A percentile compares a stretch with the other conserved stretches of the same genome.
These are phyloP conservation scores for Trebouxia sp. DNA, from an alignment of 139 green algal genomes.

Conservation along the genomic window DNA sequence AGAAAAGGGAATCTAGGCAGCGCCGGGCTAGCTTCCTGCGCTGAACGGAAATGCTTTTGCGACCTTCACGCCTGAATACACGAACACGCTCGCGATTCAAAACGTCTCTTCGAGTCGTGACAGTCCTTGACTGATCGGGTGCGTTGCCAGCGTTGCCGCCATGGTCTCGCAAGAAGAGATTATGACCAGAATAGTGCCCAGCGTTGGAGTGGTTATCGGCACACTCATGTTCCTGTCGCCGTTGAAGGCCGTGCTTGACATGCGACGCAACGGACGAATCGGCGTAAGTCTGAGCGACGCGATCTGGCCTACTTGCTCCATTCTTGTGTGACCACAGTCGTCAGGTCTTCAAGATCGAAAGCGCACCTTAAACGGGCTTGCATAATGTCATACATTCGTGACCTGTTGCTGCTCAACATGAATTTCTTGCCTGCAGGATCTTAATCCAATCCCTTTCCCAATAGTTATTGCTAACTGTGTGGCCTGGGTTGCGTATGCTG, in stretches of 20 bases:
- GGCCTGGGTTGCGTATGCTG: slow-evolving; percentile 60
- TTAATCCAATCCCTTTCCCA: slow-evolving; percentile 70
- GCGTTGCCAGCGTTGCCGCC: too few species aligned
- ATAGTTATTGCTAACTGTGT: slow-evolving; percentile 58
- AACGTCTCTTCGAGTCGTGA: too few species aligned
- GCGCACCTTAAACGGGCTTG: too few species aligned
- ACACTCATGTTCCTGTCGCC: slow-evolving; percentile 14
- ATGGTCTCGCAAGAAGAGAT: background rate
- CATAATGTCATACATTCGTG: background rate
- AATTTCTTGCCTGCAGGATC: too few species aligned
- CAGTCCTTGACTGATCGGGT: too few species aligned
- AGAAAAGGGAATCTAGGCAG: background rate
- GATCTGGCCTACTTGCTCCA: too few species aligned
- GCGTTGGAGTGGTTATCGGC: background rate
- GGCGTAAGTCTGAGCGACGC: background rate
- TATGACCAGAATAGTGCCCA: background rate
- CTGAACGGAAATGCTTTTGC: background rate
- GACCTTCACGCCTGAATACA: too few species aligned
- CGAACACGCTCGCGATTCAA: background rate
- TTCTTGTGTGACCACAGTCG: too few species aligned
- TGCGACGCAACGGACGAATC: background rate
- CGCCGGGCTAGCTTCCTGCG: background rate
- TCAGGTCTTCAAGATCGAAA: too few species aligned
- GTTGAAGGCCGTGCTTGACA: background rate
- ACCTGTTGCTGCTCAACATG: background rate